Base-by-base conservation (phyloP, 345 rosid genomes). In the Salix udensis region DNA sequence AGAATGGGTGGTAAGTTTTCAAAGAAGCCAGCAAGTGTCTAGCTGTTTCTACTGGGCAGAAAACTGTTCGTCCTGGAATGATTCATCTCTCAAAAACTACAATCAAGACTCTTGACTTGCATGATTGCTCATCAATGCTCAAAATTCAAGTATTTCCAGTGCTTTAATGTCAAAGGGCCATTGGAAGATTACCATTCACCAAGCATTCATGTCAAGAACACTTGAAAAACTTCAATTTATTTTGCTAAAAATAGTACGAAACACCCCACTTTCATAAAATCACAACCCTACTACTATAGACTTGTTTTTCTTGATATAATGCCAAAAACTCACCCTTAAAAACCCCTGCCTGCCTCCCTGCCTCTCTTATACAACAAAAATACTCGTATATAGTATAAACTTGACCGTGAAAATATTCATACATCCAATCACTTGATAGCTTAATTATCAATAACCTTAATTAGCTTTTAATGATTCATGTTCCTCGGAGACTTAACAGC, bases 401-500 rank as follows among this genome's bases (percentile, higher is more conserved):
- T 2, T 24, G 28, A 55, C 13, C 8, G 10, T 12, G 13, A 34
- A 37, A 66, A 5, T 5, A 36, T 66, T 23, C 30, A 37, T 14
- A 21, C 44, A 40, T 9, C 71, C 30, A 68, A 39, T 53, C 71
- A 9, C 16, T 15, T 10, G 24, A 21, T 31, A 31, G 4, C 34
- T 48, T 26, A 11, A 16, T 1, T 18, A 8, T 24, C 50, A 6
- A 8, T 71, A 34, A 34, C 74, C 24, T 28, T 12, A n/a, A 23
- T 50, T 24, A 24, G 26, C 28, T 8, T 24, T 31, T 39, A 36
- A 13, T 6, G 65, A 13, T 7, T 65, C 66, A 18, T 8, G 82
- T 36, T 7, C 42, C 80, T 46, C 85, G 80, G 65, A 89, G 76
- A 21, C 81, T 85, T 40, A 91, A 71, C 36, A 91, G 81, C 81